Evolutionary conservation across 331 rosid genomes (phyloP), one percentile per base, ranked within the genome.

Genomic region (Cydonia oblonga): DNA sequence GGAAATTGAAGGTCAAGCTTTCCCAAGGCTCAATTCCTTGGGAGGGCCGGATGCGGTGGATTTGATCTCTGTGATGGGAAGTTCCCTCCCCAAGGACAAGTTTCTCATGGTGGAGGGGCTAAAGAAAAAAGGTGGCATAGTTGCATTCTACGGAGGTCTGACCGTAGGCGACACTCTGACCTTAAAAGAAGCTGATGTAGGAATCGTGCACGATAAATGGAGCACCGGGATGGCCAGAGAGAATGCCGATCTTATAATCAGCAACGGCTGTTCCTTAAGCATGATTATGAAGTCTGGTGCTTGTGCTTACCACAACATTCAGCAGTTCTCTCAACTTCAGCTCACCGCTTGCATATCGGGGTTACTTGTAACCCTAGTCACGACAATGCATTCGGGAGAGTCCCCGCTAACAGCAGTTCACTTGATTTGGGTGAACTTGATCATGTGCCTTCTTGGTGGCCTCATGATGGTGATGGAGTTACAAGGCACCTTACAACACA

Each of bases 391-490:
- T n/a, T 74, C 87, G 4, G 96, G 96, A 58, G 73, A 79, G 33
- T 86, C 96, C 2, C 92, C 97, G 1, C 69, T 92, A 40, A 75
- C 89, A 14, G 66, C 85, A 53, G 3, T 74, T 32, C 90, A 85
- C 19, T 46, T 87, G 80, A 66, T 85, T 28, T 92, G 96, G 95
- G 81, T 86, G 85, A 88, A 80, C 72, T 40, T 76, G 71, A 25
- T 79, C 10, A 22, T 74, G 80, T 73, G 74, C 70, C 60, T 82
- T 69, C 83, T 88, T 18, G 96, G 96, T 51, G 75, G 85, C 62
- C 75, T 35, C 22, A 84, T 85, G 90, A 86, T 89, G 92, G 74
- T 13, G 52, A 85, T 88, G 90, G 74, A 85, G 64, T 66, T 83
- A 14, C 74, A 70, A 20, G 40, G 58, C 4, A 29, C 71, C 23